Evolutionary conservation across 2,329 filamentous ascomycete species (phyloP).

Genomic region (Fusarium floridanum): DNA sequence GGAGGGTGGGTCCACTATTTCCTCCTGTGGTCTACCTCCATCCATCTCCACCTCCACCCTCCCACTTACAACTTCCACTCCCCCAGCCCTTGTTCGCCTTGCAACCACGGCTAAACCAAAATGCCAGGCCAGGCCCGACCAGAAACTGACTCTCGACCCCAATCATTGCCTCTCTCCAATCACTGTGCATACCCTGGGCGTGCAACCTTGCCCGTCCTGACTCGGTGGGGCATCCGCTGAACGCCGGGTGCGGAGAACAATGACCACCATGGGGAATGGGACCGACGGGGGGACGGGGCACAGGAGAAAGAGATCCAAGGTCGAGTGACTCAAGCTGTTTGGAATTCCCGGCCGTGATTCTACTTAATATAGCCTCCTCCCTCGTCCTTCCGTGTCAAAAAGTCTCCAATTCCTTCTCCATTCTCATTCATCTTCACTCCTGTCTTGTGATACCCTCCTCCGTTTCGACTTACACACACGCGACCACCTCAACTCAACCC

Average conservation of each 20-base stretch:
- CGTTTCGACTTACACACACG: slow-evolving; percentile 21
- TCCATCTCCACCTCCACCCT: slow-evolving; percentile 3
- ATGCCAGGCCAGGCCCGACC: background rate
- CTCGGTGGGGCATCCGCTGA: slow-evolving; percentile 1
- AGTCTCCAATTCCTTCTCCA: slow-evolving; percentile 6
- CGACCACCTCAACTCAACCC: background rate
- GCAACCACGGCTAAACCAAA: background rate
- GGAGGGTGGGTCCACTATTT: slow-evolving; percentile 32
- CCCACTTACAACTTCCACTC: slow-evolving; percentile 32
- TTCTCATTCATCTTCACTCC: slow-evolving; percentile 10
- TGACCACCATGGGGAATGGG: slow-evolving; percentile 31
- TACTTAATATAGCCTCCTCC: slow-evolving; percentile 44
- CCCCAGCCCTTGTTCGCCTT: slow-evolving; percentile 33
- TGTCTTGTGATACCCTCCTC: slow-evolving; percentile 15
- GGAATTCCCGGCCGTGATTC: slow-evolving; percentile 35
- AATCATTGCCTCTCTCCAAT: slow-evolving; percentile 12
- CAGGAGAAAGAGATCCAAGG: slow-evolving; percentile 9
- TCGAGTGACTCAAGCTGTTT: slow-evolving; percentile 33
- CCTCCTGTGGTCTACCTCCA: background rate
- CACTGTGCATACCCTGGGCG: slow-evolving; percentile 20
- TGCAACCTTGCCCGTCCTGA: background rate
- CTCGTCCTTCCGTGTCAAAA: slow-evolving; percentile 18
- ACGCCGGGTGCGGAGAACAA: slow-evolving; percentile 31
- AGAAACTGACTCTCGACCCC: background rate
- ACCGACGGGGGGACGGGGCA: slow-evolving; percentile 33